Evolutionary conservation across 805 yeast genomes (phyloP).

Genomic region (Saccharomycopsis fermentans): DNA sequence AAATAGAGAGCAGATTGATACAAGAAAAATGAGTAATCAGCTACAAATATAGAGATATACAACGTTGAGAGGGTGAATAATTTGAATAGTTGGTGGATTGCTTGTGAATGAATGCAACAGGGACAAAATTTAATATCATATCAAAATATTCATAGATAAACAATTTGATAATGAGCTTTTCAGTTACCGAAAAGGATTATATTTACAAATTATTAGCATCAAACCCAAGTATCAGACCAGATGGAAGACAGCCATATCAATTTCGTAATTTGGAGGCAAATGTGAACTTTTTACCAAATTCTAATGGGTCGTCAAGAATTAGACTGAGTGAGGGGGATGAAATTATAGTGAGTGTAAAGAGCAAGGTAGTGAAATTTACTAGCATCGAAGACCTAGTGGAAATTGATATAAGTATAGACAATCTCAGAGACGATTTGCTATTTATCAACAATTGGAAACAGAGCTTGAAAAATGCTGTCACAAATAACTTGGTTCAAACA

Average conservation of each 20-base stretch:
- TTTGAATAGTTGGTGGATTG: neutral
- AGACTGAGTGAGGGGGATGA: constrained; percentile 85
- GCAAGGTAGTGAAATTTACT: constrained; percentile 55
- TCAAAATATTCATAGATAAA: neutral
- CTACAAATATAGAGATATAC: too few relatives aligned
- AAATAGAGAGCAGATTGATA: too few relatives aligned
- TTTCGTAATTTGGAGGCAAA: constrained; percentile 81
- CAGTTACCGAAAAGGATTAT: constrained; percentile 69
- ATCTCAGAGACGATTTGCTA: constrained; percentile 69
- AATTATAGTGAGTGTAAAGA: constrained; percentile 83
- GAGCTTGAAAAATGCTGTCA: constrained; percentile 44
- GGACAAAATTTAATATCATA: neutral
- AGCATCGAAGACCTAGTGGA: constrained; percentile 40
- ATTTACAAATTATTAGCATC: constrained; percentile 57
- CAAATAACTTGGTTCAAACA: constrained; percentile 31
- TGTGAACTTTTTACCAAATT: constrained; percentile 69
- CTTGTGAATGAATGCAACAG: neutral
- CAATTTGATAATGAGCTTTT: constrained; percentile 41
- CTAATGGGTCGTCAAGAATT: constrained; percentile 88
- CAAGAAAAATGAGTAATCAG: too few relatives aligned
- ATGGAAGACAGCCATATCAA: constrained; percentile 64
- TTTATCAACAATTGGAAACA: constrained; percentile 55
- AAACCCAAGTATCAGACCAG: constrained; percentile 63
- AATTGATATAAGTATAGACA: constrained; percentile 74
- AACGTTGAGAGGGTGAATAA: too few relatives aligned